Conservation (phyloP, 2,329 filamentous ascomycete species). For the Aureobasidium subglaciale region DNA sequence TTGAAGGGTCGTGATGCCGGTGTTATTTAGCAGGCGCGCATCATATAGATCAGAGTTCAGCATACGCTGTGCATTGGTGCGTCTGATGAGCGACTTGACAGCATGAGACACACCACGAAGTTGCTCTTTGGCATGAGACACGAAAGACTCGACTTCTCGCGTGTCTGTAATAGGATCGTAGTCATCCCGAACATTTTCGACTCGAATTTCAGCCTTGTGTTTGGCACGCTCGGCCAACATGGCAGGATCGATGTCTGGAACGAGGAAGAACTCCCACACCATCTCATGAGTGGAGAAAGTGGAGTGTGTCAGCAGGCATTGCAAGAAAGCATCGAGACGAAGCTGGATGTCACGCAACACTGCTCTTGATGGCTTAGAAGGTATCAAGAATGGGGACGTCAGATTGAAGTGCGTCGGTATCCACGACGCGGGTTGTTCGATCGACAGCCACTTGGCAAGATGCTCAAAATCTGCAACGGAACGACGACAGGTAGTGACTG, state of each 20-base stretch:
- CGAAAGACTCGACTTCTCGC: constrained; percentile 85
- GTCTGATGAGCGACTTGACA: constrained; percentile 72
- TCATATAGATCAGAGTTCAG: constrained; percentile 61
- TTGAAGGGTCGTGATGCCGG: constrained; percentile 46
- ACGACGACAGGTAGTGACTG: constrained; percentile 86
- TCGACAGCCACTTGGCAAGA: constrained; percentile 69
- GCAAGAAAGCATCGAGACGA: constrained; percentile 79
- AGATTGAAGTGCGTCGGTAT: constrained; percentile 71
- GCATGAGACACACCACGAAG: constrained; percentile 77
- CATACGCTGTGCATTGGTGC: constrained; percentile 66
- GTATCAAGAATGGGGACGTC: constrained; percentile 85
- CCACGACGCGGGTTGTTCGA: constrained; percentile 94
- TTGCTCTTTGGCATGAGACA: constrained; percentile 83
- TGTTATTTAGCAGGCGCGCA: constrained; percentile 49
- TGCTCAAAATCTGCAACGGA: constrained; percentile 88
- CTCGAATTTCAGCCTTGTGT: constrained; percentile 74
- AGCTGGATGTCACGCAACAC: constrained; percentile 82
- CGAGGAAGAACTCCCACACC: constrained; percentile 97
- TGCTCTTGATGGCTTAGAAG: constrained; percentile 81
- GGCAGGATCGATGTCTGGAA: constrained; percentile 83
- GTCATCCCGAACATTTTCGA: constrained; percentile 83
- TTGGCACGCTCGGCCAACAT: constrained; percentile 85
- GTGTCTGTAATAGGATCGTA: constrained; percentile 73
- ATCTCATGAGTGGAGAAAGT: constrained; percentile 96
- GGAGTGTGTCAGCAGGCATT: constrained; percentile 76